These are phyloP conservation scores for Amanita muscaria DNA, from an alignment of 768 basidiomycete species.

Conservation along the genomic window DNA sequence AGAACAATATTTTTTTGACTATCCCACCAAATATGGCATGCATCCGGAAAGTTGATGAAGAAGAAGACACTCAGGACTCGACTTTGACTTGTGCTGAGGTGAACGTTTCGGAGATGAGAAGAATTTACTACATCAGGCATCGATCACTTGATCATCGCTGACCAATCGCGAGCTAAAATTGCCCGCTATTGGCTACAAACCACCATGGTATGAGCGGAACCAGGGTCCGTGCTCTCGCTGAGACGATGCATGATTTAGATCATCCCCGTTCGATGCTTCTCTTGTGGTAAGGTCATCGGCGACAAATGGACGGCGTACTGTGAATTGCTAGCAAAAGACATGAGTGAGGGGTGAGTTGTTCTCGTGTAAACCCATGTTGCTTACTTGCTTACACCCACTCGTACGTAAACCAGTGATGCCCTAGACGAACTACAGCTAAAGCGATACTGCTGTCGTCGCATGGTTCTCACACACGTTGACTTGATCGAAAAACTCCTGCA, in stretches of 20 bases:
- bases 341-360: slow-evolving; percentile 74
- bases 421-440: slow-evolving; percentile 72
- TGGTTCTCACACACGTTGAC: slow-evolving; percentile 97
- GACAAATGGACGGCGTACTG: slow-evolving; percentile 93
- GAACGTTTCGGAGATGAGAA: too few species aligned
- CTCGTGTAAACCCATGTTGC: not conserved
- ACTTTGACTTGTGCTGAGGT: too few species aligned
- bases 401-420: not conserved
- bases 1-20: too few species aligned
- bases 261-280: slow-evolving; percentile 92
- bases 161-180: too few species aligned
- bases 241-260: slow-evolving; percentile 43
- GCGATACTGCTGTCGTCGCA: slow-evolving; percentile 92
- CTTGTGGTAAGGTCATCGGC: slow-evolving; percentile 94
- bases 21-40: too few species aligned
- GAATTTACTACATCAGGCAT: too few species aligned
- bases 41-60: too few species aligned
- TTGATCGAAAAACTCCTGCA: slow-evolving; percentile 94
- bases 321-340: slow-evolving; percentile 68
- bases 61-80: too few species aligned
- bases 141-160: too few species aligned
- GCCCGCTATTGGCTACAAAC: not conserved
- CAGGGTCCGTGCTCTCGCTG: not conserved
- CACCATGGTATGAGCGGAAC: not conserved
- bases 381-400: too few species aligned